Base-by-base conservation (phyloP, 371 early-diverging fungal genomes). In the Scutellospora calospora region DNA sequence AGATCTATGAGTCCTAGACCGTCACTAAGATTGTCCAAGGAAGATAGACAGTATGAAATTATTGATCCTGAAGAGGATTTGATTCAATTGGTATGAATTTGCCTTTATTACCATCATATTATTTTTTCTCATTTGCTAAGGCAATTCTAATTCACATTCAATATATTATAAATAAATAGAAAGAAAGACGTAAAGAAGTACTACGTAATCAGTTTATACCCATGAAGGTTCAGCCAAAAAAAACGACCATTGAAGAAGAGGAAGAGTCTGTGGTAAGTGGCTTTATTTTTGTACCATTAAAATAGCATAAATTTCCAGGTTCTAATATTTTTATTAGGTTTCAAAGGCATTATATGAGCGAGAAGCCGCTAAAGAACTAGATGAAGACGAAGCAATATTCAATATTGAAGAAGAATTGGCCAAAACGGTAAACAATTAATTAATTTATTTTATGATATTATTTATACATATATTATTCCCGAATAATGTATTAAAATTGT, bases 381-480 rank as follows among this genome's bases (percentile, higher is more conserved):
- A 95, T 62, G 93, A 93, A 60, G 91, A 95, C 83, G 96, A 96
- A 84, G 94, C 92, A 22, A 85, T 92, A 11, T 95, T 96, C 76
- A 92, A 92, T 66, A 91, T 93, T 38, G 98, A 96, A 85, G 94
- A 92, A 5, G 89, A 90, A 29, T 80, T 93, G 66, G 73, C 60
- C 25, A 81, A 35, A 25, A 66, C 69, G 63, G 79, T 73, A 52
- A 54, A 22, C 11, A 6, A 33, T 41, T 27, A 31, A 52, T 31
- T 54, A 72, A 16, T 16, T 54, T 0, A 29, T 65, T n/a, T n/a
- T 22, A 35, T 25, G 18, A 25, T 45, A 51, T 25, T 12, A 52
- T 51, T 25, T 27, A 11, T 27, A 4, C 22, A 59, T 29, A 31
- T 60, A 57, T 38, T 22, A 57, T 9, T 35, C 3, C 14, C 22